phyloP scores from a whole-genome alignment of 1,284 basidiomycete species.

The Fistulina hepatica region DNA sequence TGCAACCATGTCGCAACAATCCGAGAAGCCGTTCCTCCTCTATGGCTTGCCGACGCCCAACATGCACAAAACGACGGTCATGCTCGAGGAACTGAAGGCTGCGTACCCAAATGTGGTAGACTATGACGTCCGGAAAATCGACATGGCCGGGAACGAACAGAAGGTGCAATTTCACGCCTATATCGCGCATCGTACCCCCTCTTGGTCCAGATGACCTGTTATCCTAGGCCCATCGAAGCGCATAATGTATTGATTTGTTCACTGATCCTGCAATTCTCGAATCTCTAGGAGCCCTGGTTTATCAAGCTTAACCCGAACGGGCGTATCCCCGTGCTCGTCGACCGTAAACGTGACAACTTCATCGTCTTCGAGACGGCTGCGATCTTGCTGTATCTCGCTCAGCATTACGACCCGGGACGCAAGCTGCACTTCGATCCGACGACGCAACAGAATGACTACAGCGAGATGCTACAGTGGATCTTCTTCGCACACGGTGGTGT shows the following conservation, averaged over 20 bases:
- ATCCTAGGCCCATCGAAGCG: too few species aligned
- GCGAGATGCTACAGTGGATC: constrained; percentile 24
- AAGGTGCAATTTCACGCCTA: too few species aligned
- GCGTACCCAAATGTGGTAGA: too few species aligned
- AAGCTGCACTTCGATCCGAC: constrained; percentile 39
- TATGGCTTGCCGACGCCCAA: constrained; percentile 62
- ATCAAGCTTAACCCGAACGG: constrained; percentile 42
- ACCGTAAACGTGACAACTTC: constrained; percentile 26
- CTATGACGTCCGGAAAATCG: constrained; percentile 10
- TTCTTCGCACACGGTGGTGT: constrained; percentile 6
- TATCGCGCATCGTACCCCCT: too few species aligned
- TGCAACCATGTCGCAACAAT: constrained; percentile 8
- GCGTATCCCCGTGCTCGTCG: constrained; percentile 45
- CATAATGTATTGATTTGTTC: too few species aligned
- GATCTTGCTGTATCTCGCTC: constrained; percentile 47
- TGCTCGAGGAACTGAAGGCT: constrained; percentile 24
- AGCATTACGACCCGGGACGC: constrained; percentile 40
- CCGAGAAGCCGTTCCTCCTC: constrained; percentile 41
- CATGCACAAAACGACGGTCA: constrained; percentile 24
- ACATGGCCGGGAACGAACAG: constrained; percentile 10
- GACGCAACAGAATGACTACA: constrained; percentile 32
- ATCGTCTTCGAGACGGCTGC: constrained; percentile 50
- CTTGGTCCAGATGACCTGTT: too few species aligned
- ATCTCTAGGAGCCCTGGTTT: constrained; percentile 15
- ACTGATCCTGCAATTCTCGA: too few species aligned